Percentiles rank a stretch among this genome's conserved stretches.
Conservation (phyloP, 2,329 filamentous ascomycete species). For the Purpureocillium lavendulum region DNA sequence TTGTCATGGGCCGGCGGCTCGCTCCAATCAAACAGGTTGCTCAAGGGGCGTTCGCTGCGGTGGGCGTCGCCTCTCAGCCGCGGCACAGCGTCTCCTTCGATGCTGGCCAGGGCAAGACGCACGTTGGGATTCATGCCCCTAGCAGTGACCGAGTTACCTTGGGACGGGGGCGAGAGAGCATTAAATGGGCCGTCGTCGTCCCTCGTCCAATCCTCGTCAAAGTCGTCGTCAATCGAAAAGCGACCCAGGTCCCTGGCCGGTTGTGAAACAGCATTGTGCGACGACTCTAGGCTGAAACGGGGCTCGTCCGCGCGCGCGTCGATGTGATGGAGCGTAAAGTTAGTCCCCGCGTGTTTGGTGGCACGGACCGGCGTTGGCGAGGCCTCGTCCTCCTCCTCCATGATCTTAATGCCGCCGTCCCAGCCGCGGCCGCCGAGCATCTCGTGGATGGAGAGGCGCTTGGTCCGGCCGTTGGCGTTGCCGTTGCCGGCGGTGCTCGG, state of each 20-base stretch:
- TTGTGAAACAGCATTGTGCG: constrained; percentile 22
- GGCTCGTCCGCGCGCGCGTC: constrained; percentile 9
- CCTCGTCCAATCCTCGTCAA: constrained; percentile 54
- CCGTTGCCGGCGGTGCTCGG: constrained; percentile 45
- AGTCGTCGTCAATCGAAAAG: constrained; percentile 52
- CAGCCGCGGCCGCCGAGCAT: constrained; percentile 47
- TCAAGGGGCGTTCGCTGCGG: constrained; percentile 43
- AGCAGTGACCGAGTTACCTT: constrained; percentile 42
- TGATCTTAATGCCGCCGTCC: constrained; percentile 47
- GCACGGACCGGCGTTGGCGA: constrained; percentile 41
- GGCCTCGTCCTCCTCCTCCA: constrained; percentile 57
- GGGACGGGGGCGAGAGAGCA: constrained; percentile 48
- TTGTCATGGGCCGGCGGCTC: constrained; percentile 58
- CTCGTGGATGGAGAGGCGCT: constrained; percentile 50
- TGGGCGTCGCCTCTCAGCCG: constrained; percentile 8
- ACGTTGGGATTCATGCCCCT: constrained; percentile 43
- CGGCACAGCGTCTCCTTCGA: constrained; percentile 37
- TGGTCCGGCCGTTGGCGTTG: constrained; percentile 43
- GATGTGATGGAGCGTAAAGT: constrained; percentile 4
- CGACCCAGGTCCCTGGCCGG: constrained; percentile 35
- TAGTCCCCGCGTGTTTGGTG: constrained; percentile 19
- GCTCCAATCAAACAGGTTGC: constrained; percentile 72
- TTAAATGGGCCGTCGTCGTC: constrained; percentile 45
- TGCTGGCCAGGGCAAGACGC: constrained; percentile 43
- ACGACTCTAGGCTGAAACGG: constrained; percentile 20